Base-by-base conservation (phyloP, 2,329 filamentous ascomycete species). In the Exophiala sp. region DNA sequence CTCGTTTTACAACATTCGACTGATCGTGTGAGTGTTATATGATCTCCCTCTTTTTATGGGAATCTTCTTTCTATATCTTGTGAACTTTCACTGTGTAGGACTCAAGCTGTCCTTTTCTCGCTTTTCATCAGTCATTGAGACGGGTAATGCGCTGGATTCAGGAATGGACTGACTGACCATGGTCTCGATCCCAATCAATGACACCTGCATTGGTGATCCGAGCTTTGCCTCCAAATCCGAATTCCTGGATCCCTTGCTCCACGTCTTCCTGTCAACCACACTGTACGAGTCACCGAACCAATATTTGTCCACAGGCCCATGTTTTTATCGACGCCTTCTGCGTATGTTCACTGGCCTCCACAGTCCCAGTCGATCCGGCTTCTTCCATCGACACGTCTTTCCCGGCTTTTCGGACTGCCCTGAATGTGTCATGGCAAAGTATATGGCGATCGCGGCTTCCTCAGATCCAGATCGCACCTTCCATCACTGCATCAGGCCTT, bases 221-320 rank as follows among this genome's bases (percentile, higher is more conserved):
- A 43, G 21, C 41, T 43, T 32, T 24, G 20, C 21, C 41, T 20
- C 29, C 41, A 24, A 32, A n/a, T 43, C 29, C 41, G 41, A 24
- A 43, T 32, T 29, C 41, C 21, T 43, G 41, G 41, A 43, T 43
- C n/a, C 12, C 41, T 43, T 24, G 20, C 41, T 43, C 41, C 41
- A 43, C 41, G 24, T 29, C 24, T 8, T 29, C 24, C 24, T 29
- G 24, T 29, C 24, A 29, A 29, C 24, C 24, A 29, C 24, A 29
- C 4, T 29, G 7, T 18, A 18, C 16, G 16, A 18, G 16, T 18
- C 3, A 29, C 24, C 24, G 4, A 3, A 5, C 24, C 24, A 29
- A 29, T 29, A 3, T 29, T 5, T 3, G 7, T 29, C 24, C 24
- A 29, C 24, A 8, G 24, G 18, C 41, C 41, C 18, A 29, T 9